phyloP scores from a whole-genome alignment of 495 filamentous ascomycete species.

The Cercophora scortea region DNA sequence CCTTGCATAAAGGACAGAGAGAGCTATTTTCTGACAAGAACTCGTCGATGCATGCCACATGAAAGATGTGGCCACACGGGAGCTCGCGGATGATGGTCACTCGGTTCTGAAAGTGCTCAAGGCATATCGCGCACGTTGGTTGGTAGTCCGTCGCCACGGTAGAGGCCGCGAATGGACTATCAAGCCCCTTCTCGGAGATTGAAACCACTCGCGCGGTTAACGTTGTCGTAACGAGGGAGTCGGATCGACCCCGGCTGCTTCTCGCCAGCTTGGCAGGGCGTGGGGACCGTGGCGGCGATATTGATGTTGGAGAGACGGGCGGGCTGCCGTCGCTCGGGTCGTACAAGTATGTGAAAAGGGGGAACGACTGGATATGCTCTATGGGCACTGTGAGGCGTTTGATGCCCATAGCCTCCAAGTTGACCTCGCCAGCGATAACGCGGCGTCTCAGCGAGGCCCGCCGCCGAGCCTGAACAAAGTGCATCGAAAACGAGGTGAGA shows the following conservation, averaged over 20 bases:
- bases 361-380: constrained; percentile 59
- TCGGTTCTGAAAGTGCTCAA: constrained; percentile 67
- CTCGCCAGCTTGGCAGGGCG: not conserved
- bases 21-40: constrained; percentile 65
- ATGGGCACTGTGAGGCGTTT: constrained; percentile 64
- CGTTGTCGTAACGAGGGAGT: not conserved
- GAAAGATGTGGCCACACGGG: constrained; percentile 85
- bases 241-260: constrained; percentile 1
- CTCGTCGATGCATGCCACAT: constrained; percentile 78
- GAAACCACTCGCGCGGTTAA: constrained; percentile 7
- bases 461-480: constrained; percentile 59
- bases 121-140: constrained; percentile 75
- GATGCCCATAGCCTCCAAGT: constrained; percentile 73
- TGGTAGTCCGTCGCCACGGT: constrained; percentile 48
- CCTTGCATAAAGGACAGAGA: constrained; percentile 84
- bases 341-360: constrained; percentile 62
- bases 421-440: constrained; percentile 66
- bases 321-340: constrained; percentile 21
- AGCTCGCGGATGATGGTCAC: constrained; percentile 70
- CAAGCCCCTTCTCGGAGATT: constrained; percentile 6
- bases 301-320: constrained; percentile 12
- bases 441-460: constrained; percentile 57
- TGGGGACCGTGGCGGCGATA: not conserved
- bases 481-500: constrained; percentile 62
- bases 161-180: constrained; percentile 3